Base-by-base conservation (phyloP, 805 yeast genomes). In the Henningerozyma blattae region DNA sequence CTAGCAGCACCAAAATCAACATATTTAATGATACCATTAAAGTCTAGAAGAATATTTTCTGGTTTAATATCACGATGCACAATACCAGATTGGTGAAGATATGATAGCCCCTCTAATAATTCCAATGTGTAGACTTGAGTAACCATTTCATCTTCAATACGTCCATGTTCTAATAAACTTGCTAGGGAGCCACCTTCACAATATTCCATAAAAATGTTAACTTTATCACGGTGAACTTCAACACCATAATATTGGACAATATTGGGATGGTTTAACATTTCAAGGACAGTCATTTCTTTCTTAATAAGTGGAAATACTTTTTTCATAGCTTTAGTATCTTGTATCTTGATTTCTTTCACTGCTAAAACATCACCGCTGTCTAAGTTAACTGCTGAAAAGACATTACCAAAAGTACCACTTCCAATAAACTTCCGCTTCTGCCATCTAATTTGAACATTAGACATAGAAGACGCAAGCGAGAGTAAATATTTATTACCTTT, bases 1-100 rank as follows among this genome's bases (percentile, higher is more conserved):
- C 86, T 86, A 12, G 97, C 96, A 3, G 97, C 95, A 24, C 98
- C 98, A 55, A 91, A 91, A 59, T 91, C 98, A 34, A 89, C 96
- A 62, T 82, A 86, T 57, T 91, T 91, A 50, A 89, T 80, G 13
- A 87, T 85, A 15, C 96, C 96, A 60, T 78, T 77, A 55, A 80
- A 94, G 58, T 89, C 96, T 34, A 89, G 62, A 29, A 89, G 61
- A 30, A 89, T 80, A 50, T 91, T 89, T 46, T 85, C 98, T 0
- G 98, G 98, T 59, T 91, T 91, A 44, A 91, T 82, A 52, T 91
- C 98, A 35, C 97, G 71, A 56, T 91, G 98, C n/a, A 86, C 89
- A 51, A 91, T 85, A 12, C 95, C 95, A 32, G 86, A 77, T 46
- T 83, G 91, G 56, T 91, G 98, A 35, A 91, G 68, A 52, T 89